Percentiles rank a stretch among this genome's conserved stretches.
Evolutionary conservation across 2,329 filamentous ascomycete genomes (phyloP).

Genomic region (Magnaporthales sp.): DNA sequence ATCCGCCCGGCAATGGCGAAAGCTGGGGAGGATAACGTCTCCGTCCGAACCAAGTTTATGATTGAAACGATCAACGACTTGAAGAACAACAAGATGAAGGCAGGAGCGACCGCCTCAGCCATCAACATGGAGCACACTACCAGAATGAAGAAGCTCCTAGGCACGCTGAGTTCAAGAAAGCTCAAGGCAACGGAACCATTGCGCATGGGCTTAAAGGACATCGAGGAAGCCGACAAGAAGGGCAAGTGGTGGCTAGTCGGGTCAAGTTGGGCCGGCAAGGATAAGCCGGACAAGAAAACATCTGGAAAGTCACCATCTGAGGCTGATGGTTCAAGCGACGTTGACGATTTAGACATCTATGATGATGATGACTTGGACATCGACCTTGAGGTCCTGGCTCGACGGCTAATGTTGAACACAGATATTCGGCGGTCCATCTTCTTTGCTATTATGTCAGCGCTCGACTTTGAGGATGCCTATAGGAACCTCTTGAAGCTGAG

Average conservation of each 20-base stretch:
- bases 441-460: slow-evolving; percentile 77
- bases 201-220: slow-evolving; percentile 71
- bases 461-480: slow-evolving; percentile 77
- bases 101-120: slow-evolving; percentile 56
- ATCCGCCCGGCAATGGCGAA: slow-evolving; percentile 65
- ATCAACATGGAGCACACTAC: slow-evolving; percentile 74
- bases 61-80: slow-evolving; percentile 91
- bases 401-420: slow-evolving; percentile 78
- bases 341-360: slow-evolving; percentile 17
- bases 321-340: slow-evolving; percentile 19
- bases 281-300: neutral
- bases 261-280: slow-evolving; percentile 66
- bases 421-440: slow-evolving; percentile 87
- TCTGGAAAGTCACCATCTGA: slow-evolving; percentile 5
- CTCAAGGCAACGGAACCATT: slow-evolving; percentile 74
- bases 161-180: slow-evolving; percentile 59
- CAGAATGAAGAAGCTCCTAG: slow-evolving; percentile 81
- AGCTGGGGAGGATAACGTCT: slow-evolving; percentile 58
- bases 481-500: slow-evolving; percentile 71
- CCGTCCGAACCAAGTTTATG: slow-evolving; percentile 92
- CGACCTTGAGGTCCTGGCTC: slow-evolving; percentile 50
- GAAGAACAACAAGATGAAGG: slow-evolving; percentile 85
- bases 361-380: slow-evolving; percentile 53
- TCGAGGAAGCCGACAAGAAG: slow-evolving; percentile 72
- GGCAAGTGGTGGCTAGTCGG: slow-evolving; percentile 99